Base-by-base conservation (phyloP, 495 filamentous ascomycete species). In the Aspergillus indologenus region DNA sequence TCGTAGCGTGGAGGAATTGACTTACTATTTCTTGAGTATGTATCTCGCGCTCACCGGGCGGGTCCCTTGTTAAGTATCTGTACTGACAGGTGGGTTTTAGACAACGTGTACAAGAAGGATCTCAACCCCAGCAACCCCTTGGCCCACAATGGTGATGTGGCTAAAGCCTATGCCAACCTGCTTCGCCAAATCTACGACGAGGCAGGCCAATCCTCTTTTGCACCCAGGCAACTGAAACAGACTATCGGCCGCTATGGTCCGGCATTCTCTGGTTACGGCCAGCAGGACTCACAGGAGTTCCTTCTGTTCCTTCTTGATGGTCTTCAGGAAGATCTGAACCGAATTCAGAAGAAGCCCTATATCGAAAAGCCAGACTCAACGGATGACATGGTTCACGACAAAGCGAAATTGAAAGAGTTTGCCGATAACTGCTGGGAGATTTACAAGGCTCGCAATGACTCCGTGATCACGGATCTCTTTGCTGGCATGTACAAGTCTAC, bases 401-500 rank as follows among this genome's bases (percentile, higher is more conserved):
- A 84, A 1, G 80, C 83, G 34, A 85, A 87, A 0, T 87, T 98
- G 63, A 79, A 83, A 34, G 82, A 89, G 57, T 91, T 98, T 75
- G 94, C 92, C 1, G 83, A 89, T 24, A 85, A 87, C 61, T 92
- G 89, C 56, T 94, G 94, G 86, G 83, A 90, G 43, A 96, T 96
- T 53, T 96, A 96, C 69, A 92, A 90, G 68, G 86, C 88, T 59
- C 86, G 94, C 44, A 96, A 98, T 62, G 92, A 96, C 68, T 98
- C 95, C 3, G 87, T 97, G 43, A 89, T 96, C 61, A 91, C 89
- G 31, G 94, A 98, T 66, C 79, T 98, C 5, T 98, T 98, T 69
- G 92, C 90, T 47, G 94, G 94, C 53, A 90, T 97, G 79, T 98
- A 98, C 80, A 96, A 97, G 76, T 97, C 93, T 24, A 98, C 93